phyloP scores from a whole-genome alignment of 805 yeast species.

The Saccharomycopsis fibuligera region DNA sequence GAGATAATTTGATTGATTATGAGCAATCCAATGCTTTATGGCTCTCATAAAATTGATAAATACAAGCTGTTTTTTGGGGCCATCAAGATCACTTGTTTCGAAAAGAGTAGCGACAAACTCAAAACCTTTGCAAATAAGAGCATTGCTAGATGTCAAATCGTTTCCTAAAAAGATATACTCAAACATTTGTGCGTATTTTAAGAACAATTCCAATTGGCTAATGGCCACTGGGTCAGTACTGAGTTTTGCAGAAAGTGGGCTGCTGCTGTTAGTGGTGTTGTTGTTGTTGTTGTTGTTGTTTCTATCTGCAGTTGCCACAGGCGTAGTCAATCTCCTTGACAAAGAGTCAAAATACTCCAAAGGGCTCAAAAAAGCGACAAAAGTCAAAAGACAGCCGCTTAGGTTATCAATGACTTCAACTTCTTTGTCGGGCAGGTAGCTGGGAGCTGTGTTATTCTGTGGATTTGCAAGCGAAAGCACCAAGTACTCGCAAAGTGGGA shows the following conservation, averaged over 20 bases:
- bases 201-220: no score
- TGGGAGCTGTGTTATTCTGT: not conserved
- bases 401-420: slow-evolving; percentile 2
- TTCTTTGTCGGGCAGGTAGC: not conserved
- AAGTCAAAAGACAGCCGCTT: slow-evolving; percentile 5
- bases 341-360: not conserved
- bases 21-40: slow-evolving; percentile 9
- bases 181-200: not conserved
- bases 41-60: slow-evolving; percentile 6
- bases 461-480: not conserved
- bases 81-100: not conserved
- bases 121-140: not conserved
- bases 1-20: not conserved
- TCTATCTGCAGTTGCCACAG: no score
- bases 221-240: no score
- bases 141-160: not conserved
- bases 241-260: no score
- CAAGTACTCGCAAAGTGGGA: not conserved
- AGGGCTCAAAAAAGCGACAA: slow-evolving; percentile 8
- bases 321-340: no score
- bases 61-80: slow-evolving; percentile 1
- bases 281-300: no score
- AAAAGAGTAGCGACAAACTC: not conserved
- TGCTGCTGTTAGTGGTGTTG: no score
- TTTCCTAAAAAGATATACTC: not conserved